These are phyloP conservation scores for Lasiosphaeris hirsuta DNA, from an alignment of 495 filamentous ascomycete species.

Conservation along the genomic window DNA sequence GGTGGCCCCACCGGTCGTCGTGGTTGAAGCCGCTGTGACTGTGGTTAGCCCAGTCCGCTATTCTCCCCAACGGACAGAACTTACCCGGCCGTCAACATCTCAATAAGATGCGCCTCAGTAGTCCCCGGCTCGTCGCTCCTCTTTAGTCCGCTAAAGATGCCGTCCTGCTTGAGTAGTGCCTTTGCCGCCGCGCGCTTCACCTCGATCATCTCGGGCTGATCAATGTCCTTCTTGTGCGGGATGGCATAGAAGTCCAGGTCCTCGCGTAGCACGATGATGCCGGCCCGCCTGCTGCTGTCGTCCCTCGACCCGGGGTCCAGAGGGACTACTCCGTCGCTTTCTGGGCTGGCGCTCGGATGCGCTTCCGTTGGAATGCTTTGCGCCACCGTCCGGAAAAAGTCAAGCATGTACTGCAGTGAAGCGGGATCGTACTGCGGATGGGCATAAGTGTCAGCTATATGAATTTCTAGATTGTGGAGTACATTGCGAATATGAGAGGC, in stretches of 20 bases:
- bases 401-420: conserved; percentile 97
- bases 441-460: conserved; percentile 53
- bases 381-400: conserved; percentile 95
- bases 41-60: not conserved
- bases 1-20: conserved; percentile 92
- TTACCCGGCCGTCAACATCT: conserved; percentile 98
- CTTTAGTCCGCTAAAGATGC: conserved; percentile 92
- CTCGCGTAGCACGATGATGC: conserved; percentile 95
- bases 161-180: conserved; percentile 82
- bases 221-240: conserved; percentile 81
- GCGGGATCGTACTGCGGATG: conserved; percentile 84
- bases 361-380: conserved; percentile 79
- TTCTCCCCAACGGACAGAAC: conserved; percentile 19
- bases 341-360: conserved; percentile 56
- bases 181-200: conserved; percentile 91
- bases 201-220: conserved; percentile 87
- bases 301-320: conserved; percentile 51
- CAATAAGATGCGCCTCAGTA: conserved; percentile 96
- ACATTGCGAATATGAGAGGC: conserved; percentile 32
- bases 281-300: conserved; percentile 67
- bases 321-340: conserved; percentile 58
- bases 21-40: conserved; percentile 82
- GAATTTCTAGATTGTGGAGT: conserved; percentile 47
- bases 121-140: conserved; percentile 94
- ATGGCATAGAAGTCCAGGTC: conserved; percentile 98